A percentile compares a stretch with the other conserved stretches of the same genome.
Evolutionary conservation across 768 basidiomycete species (phyloP).

Genomic region (Panaeolus cyanescens): DNA sequence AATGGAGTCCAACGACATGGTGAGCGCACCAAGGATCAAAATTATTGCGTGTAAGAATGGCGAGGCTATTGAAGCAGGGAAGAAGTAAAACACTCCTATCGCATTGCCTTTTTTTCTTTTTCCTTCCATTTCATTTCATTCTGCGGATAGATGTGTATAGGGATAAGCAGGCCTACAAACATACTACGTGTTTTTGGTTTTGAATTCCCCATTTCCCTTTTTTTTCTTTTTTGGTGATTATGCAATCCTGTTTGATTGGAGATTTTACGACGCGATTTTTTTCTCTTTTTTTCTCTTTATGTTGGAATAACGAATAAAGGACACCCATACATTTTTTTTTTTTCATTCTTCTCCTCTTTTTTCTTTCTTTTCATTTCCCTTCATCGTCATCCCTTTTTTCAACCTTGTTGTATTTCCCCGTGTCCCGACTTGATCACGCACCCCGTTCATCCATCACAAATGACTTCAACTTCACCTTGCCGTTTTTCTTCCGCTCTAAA

Average conservation of each 20-base stretch:
- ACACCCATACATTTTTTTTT: neutral
- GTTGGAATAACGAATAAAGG: too few species aligned
- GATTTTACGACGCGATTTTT: neutral
- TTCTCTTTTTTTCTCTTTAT: neutral
- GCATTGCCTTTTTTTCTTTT: neutral
- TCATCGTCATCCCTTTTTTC: too few species aligned
- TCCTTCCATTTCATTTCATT: too few species aligned
- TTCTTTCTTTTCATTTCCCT: too few species aligned
- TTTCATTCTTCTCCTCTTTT: neutral
- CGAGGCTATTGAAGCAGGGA: constrained; percentile 80
- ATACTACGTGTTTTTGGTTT: neutral
- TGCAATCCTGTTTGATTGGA: neutral
- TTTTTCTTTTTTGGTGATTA: constrained; percentile 1
- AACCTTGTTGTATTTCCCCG: too few species aligned
- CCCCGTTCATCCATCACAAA: neutral
- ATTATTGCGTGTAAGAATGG: constrained; percentile 99
- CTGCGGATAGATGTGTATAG: too few species aligned
- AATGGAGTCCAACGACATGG: constrained; percentile 88
- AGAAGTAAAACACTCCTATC: constrained; percentile 74
- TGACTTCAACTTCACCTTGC: too few species aligned
- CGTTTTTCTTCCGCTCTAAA: neutral
- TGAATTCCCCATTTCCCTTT: too few species aligned
- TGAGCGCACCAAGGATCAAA: constrained; percentile 81
- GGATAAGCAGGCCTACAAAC: neutral
- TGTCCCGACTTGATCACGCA: too few species aligned